These are phyloP conservation scores for Globisporangium orthogonon DNA, from an alignment of 352 stramenopile genomes.

Conservation along the genomic window DNA sequence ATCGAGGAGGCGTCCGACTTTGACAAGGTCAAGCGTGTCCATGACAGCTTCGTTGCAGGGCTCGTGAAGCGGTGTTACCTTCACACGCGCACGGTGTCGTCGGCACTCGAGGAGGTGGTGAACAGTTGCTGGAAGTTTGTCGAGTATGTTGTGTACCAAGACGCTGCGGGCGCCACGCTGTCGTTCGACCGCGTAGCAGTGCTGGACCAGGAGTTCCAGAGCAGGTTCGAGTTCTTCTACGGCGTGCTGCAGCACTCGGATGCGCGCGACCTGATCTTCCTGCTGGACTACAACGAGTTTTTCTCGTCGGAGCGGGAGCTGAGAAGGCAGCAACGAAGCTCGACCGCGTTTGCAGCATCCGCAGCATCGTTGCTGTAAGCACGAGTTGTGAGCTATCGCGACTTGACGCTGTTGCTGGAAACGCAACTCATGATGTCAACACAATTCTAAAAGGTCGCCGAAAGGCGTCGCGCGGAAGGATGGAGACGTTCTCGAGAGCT, in stretches of 20 bases:
- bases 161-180: slow-evolving; percentile 13
- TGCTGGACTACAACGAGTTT: slow-evolving; percentile 70
- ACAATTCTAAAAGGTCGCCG: not conserved
- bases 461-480: not conserved
- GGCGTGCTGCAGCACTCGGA: slow-evolving; percentile 55
- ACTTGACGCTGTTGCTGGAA: no score
- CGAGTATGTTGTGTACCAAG: slow-evolving; percentile 52
- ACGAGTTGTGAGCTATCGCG: no score
- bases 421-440: no score
- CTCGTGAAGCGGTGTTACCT: slow-evolving; percentile 69
- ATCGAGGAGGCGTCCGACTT: slow-evolving; percentile 49
- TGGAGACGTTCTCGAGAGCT: slow-evolving; percentile 8
- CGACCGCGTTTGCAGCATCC: not conserved
- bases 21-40: slow-evolving; percentile 59
- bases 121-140: slow-evolving; percentile 62
- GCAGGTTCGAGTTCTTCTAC: slow-evolving; percentile 55
- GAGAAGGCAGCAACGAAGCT: slow-evolving; percentile 17
- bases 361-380: not conserved
- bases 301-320: slow-evolving; percentile 39
- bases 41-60: slow-evolving; percentile 61
- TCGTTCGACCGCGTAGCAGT: slow-evolving; percentile 26
- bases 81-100: slow-evolving; percentile 51
- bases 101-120: slow-evolving; percentile 55
- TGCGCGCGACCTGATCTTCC: slow-evolving; percentile 59
- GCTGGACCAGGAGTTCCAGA: slow-evolving; percentile 48